Evolutionary conservation across 225 moss, liverwort and hornwort genomes (phyloP).

Genomic region (Physcomitrellopsis africana): DNA sequence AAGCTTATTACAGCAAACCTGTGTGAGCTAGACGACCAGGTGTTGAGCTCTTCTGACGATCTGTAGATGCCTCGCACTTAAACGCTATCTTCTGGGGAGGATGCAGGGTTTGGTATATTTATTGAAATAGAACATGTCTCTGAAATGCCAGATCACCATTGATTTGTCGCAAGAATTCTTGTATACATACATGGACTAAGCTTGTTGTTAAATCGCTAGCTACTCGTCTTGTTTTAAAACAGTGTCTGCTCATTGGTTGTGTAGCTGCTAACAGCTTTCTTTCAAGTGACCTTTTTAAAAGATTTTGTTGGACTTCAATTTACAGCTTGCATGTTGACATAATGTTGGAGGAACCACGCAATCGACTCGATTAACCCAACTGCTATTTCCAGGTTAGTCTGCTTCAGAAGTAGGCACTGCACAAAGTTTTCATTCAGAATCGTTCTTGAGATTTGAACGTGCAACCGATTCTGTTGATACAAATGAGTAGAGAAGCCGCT

Average conservation of each 20-base stretch:
- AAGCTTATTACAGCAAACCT: too few relatives aligned
- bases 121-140: not conserved
- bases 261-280: not conserved
- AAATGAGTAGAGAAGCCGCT: too few relatives aligned
- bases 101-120: too few relatives aligned
- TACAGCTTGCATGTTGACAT: not conserved
- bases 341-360: not conserved
- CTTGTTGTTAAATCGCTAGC: not conserved
- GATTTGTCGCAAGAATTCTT: not conserved
- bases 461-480: not conserved
- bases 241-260: not conserved
- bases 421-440: not conserved
- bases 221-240: not conserved
- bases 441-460: not conserved
- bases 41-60: too few relatives aligned
- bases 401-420: not conserved
- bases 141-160: not conserved
- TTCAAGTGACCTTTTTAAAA: not conserved
- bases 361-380: not conserved
- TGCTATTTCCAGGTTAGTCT: constrained; percentile 1
- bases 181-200: not conserved
- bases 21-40: too few relatives aligned
- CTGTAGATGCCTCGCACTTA: too few relatives aligned
- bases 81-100: too few relatives aligned
- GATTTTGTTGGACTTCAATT: not conserved